Conservation (phyloP, 176 grass and related monocot species). For the Microstegium vimineum region DNA sequence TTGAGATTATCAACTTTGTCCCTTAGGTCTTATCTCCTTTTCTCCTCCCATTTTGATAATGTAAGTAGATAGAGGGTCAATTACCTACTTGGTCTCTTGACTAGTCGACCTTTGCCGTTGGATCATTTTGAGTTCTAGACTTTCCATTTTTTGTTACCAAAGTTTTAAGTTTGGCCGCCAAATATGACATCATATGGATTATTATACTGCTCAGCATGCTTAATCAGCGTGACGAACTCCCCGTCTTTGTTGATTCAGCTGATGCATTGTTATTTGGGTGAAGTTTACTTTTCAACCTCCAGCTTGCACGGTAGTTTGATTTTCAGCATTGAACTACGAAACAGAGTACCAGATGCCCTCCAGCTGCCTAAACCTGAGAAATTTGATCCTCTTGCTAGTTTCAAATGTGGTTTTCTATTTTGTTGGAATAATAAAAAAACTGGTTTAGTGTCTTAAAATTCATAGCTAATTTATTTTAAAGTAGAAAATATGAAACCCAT, state of each 20-base stretch:
- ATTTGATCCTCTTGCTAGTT: background rate
- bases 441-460: background rate
- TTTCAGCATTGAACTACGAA: background rate
- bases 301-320: background rate
- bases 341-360: background rate
- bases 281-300: background rate
- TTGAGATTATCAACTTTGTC: background rate
- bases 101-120: background rate
- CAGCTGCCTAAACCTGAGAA: background rate
- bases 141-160: background rate
- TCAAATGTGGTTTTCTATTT: background rate
- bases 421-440: background rate
- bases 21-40: background rate
- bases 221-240: background rate
- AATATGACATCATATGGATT: background rate
- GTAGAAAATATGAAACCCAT: background rate
- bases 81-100: background rate
- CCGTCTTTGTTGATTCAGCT: background rate
- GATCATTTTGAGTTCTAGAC: background rate
- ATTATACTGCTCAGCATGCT: background rate
- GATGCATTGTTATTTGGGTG: background rate
- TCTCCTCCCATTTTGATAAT: background rate
- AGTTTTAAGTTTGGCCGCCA: background rate
- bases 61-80: background rate
- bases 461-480: background rate